phyloP scores from a whole-genome alignment of 768 basidiomycete species.

The Myochromella boudieri region DNA sequence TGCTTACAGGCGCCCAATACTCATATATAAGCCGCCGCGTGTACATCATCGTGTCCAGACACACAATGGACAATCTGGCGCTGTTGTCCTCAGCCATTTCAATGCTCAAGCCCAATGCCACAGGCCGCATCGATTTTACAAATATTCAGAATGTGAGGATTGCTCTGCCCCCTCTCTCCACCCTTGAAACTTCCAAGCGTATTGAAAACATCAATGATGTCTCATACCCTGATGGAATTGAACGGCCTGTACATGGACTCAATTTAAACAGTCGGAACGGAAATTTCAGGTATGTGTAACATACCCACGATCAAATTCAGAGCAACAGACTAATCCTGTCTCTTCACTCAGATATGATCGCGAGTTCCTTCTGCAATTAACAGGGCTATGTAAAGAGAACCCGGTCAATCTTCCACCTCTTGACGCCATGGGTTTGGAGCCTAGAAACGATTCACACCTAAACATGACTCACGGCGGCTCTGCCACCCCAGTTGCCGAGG shows the following conservation, averaged over 20 bases:
- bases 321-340: conserved; percentile 1
- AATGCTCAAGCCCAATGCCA: too few relatives aligned
- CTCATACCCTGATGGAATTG: conserved; percentile 79
- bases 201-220: conserved; percentile 82
- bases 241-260: conserved; percentile 81
- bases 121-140: conserved; percentile 73
- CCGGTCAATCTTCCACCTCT: conserved; percentile 88
- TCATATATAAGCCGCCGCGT: too few relatives aligned
- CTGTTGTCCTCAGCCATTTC: too few relatives aligned
- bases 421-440: conserved; percentile 89
- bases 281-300: conserved; percentile 70
- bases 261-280: conserved; percentile 83
- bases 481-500: too few relatives aligned
- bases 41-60: too few relatives aligned
- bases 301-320: not conserved
- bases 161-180: conserved; percentile 54
- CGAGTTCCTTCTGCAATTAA: conserved; percentile 96
- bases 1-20: too few relatives aligned
- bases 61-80: too few relatives aligned
- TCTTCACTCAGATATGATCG: conserved; percentile 77
- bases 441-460: conserved; percentile 52
- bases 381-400: conserved; percentile 92
- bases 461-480: conserved; percentile 62
- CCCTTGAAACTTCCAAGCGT: conserved; percentile 76
- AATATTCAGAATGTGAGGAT: conserved; percentile 42